Conservation (phyloP, 805 yeast genomes). For the Gaillardinia entomophila region DNA sequence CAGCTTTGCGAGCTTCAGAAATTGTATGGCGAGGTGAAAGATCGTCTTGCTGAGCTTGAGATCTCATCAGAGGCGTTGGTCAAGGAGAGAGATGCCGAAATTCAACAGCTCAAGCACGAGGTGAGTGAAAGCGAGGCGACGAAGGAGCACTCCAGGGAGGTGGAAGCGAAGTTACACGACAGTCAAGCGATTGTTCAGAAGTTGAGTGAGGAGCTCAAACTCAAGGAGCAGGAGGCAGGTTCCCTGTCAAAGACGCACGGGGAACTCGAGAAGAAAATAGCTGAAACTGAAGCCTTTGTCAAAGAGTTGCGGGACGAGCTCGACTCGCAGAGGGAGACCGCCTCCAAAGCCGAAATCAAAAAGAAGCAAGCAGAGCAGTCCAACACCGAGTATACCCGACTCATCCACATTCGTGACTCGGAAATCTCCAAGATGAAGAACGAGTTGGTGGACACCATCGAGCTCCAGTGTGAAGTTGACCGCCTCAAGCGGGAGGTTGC, state of each 20-base stretch:
- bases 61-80: no score
- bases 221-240: background rate
- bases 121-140: conserved; percentile 1
- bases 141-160: background rate
- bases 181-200: no score
- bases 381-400: background rate
- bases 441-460: background rate
- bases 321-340: conserved; percentile 2
- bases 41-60: no score
- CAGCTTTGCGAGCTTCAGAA: background rate
- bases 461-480: background rate
- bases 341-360: conserved; percentile 2
- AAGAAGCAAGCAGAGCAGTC: background rate
- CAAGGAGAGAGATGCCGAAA: no score
- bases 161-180: no score
- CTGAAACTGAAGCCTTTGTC: background rate
- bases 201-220: background rate
- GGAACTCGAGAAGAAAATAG: background rate
- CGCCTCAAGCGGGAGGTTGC: background rate
- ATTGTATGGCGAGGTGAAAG: background rate
- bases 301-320: background rate
- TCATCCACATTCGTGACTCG: background rate
- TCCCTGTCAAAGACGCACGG: no score
- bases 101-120: background rate
- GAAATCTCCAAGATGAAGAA: background rate